Base-by-base conservation (phyloP, 1,139 yeast species). In the Geotrichum carabidarum region DNA sequence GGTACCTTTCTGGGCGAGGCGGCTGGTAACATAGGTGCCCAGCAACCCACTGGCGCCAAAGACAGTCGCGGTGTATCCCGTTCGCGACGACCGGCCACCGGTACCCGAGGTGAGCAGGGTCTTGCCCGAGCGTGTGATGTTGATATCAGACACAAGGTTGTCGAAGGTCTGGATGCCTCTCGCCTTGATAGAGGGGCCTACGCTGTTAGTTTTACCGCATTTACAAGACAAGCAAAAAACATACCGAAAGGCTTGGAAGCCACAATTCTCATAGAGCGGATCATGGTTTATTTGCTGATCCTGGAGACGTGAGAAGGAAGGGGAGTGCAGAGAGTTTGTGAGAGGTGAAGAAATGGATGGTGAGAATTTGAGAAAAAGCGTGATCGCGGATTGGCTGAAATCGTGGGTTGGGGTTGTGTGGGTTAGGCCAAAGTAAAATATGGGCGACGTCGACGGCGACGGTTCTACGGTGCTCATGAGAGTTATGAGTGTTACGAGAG, bases 51-150 rank as follows among this genome's bases (percentile, higher is more conserved):
- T 73, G 37, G 87, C 90, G 11, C 96, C 96, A 66, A 88, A 88
- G 2, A 88, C 93, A 6, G 96, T 87, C 32, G 93, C 95, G 6
- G 93, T 86, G 73, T 83, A 86, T 1, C 96, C 96, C n/a, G 93
- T 84, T 74, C 95, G 79, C 40, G 95, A 87, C 8, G 95, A 85
- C 60, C 77, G 68, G 43, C 96, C 95, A 46, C 95, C 95, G 50
- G 81, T 73, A 58, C 96, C 96, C 42, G 77, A 77, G 22, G 86
- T 71, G 53, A 85, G 69, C 63, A 82, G 78, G 44, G 89, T 84
- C 67, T 88, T 86, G 40, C 96, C 96, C 55, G 78, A 76, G 62
- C 82, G 78, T 58, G 94, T 84, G 70, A 88, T 82, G 71, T 85
- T 84, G 65, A 88, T 74, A 69, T 88, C 95, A 54, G 79, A 74